These are phyloP conservation scores for Spergularia marina DNA, from an alignment of 148 eudicot species.

Conservation along the genomic window DNA sequence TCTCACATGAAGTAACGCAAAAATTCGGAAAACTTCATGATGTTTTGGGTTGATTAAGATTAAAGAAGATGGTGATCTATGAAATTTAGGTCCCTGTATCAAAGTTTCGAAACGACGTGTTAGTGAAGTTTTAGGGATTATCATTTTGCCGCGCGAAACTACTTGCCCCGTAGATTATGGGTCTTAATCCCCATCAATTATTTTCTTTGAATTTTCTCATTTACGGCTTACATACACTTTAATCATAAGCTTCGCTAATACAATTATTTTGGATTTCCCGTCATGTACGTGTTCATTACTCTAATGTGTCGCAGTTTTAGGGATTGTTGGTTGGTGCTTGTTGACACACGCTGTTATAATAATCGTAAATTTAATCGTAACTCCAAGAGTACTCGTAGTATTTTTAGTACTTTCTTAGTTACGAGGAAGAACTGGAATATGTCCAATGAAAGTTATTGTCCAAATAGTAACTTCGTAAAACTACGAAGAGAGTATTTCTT, in stretches of 20 bases:
- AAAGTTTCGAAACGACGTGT: not conserved
- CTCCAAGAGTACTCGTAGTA: too few relatives aligned
- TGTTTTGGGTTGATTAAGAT: constrained; percentile 1
- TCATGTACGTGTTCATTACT: too few relatives aligned
- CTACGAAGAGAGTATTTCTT: too few relatives aligned
- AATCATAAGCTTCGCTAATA: not conserved
- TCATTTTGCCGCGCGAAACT: not conserved
- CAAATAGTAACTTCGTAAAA: too few relatives aligned
- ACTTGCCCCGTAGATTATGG: not conserved
- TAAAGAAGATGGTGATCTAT: not conserved
- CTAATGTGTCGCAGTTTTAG: too few relatives aligned
- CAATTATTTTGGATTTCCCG: too few relatives aligned
- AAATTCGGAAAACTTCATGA: not conserved
- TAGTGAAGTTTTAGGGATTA: not conserved
- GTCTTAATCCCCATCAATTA: not conserved
- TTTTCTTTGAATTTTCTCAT: not conserved
- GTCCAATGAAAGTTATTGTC: too few relatives aligned
- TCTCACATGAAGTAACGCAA: constrained; percentile 3
- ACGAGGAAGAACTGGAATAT: too few relatives aligned
- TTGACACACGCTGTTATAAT: too few relatives aligned
- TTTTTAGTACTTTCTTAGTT: too few relatives aligned
- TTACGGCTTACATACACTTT: not conserved
- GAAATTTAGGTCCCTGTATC: not conserved
- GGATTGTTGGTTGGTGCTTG: too few relatives aligned
- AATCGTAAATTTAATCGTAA: too few relatives aligned